phyloP scores from a whole-genome alignment of 2,329 filamentous ascomycete species.

The Colletotrichum navitas region DNA sequence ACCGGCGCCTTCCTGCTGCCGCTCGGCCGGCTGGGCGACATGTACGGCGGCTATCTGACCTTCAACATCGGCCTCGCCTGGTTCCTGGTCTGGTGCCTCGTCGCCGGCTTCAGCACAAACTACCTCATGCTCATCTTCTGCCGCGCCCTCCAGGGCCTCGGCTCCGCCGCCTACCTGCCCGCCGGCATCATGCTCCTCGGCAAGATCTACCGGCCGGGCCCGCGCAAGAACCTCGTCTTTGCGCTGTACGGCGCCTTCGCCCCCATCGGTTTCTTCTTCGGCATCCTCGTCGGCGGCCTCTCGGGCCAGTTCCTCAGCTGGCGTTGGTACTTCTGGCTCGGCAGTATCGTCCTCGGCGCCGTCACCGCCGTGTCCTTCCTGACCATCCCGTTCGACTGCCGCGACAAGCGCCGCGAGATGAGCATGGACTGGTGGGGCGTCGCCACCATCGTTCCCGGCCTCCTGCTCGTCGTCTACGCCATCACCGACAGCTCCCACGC shows the following conservation, averaged over 20 bases:
- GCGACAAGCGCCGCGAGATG: slow-evolving; percentile 43
- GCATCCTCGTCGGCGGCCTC: slow-evolving; percentile 76
- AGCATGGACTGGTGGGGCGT: slow-evolving; percentile 74
- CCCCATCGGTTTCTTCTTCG: slow-evolving; percentile 70
- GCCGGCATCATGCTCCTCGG: slow-evolving; percentile 78
- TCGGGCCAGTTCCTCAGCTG: slow-evolving; percentile 71
- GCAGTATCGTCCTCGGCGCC: slow-evolving; percentile 58
- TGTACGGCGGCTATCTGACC: slow-evolving; percentile 71
- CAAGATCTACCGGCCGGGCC: slow-evolving; percentile 76
- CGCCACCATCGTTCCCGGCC: slow-evolving; percentile 65
- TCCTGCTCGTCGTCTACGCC: slow-evolving; percentile 75
- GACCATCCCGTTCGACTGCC: slow-evolving; percentile 54
- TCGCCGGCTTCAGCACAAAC: slow-evolving; percentile 77
- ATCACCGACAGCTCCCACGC: slow-evolving; percentile 76
- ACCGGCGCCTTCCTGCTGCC: slow-evolving; percentile 72
- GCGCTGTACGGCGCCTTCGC: slow-evolving; percentile 70
- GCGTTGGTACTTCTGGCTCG: slow-evolving; percentile 80
- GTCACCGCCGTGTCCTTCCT: slow-evolving; percentile 59
- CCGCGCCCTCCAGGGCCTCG: slow-evolving; percentile 80
- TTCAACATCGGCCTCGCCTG: slow-evolving; percentile 72
- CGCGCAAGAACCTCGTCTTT: slow-evolving; percentile 77
- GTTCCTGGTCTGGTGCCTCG: slow-evolving; percentile 76
- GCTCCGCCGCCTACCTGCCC: slow-evolving; percentile 78
- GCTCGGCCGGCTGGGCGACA: slow-evolving; percentile 71
- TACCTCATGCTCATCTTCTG: slow-evolving; percentile 79